Percentiles rank a stretch among this genome's conserved stretches.
These are phyloP conservation scores for Botrytis galanthina DNA, from an alignment of 2,329 filamentous ascomycete species.

Conservation along the genomic window DNA sequence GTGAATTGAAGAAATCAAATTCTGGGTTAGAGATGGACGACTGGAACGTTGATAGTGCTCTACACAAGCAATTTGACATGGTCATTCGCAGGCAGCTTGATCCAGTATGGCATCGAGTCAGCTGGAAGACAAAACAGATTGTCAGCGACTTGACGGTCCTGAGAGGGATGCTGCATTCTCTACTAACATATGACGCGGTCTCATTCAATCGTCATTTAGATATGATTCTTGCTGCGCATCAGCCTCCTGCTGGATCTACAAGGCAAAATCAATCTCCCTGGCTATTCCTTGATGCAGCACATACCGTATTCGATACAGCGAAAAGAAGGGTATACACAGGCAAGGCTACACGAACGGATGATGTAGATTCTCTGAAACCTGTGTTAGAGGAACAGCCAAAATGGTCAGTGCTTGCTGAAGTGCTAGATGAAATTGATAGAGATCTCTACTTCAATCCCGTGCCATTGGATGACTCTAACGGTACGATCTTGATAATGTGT, in stretches of 20 bases:
- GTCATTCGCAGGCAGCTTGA: slow-evolving; percentile 87
- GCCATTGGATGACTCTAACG: slow-evolving; percentile 78
- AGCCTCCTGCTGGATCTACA: slow-evolving; percentile 82
- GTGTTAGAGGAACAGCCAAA: slow-evolving; percentile 94
- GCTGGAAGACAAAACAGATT: slow-evolving; percentile 92
- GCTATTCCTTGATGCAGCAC: slow-evolving; percentile 92
- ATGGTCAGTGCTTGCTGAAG: slow-evolving; percentile 84
- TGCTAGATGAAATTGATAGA: slow-evolving; percentile 88
- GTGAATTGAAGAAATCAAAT: slow-evolving; percentile 89
- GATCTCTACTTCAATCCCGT: slow-evolving; percentile 82
- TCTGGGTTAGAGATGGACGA: slow-evolving; percentile 91
- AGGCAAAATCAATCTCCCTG: slow-evolving; percentile 89
- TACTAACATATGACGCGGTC: slow-evolving; percentile 85
- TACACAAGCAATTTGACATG: slow-evolving; percentile 89
- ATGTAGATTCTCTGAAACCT: slow-evolving; percentile 56
- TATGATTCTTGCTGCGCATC: slow-evolving; percentile 87
- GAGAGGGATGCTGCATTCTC: slow-evolving; percentile 73
- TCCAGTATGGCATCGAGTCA: slow-evolving; percentile 95
- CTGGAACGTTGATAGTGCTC: slow-evolving; percentile 90
- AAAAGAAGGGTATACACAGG: slow-evolving; percentile 83
- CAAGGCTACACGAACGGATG: slow-evolving; percentile 44
- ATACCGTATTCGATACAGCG: slow-evolving; percentile 89
- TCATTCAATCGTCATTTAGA: slow-evolving; percentile 91
- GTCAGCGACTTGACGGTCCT: slow-evolving; percentile 84
- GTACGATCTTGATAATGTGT: slow-evolving; percentile 95